A percentile compares a stretch with the other conserved stretches of the same genome.
phyloP scores from a whole-genome alignment of 768 basidiomycete species.

The Lactarius vividus region DNA sequence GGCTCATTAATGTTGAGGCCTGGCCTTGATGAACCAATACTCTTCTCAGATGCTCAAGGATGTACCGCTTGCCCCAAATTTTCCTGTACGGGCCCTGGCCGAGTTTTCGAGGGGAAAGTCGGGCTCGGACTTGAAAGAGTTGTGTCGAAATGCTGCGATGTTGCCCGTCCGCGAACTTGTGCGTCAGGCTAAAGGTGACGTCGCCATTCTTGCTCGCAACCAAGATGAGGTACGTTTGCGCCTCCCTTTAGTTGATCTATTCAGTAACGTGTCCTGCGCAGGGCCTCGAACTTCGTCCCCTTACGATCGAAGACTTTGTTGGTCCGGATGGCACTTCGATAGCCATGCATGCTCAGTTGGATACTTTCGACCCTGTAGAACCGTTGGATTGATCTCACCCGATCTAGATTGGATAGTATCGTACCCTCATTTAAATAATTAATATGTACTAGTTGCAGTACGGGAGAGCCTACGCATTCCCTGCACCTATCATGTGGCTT shows the following conservation, averaged over 20 bases:
- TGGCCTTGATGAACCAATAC: not conserved
- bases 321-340: constrained; percentile 35
- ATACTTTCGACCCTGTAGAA: not conserved
- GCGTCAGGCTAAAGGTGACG: constrained; percentile 47
- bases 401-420: constrained; percentile 2
- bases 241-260: not conserved
- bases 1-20: not conserved
- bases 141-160: constrained; percentile 94
- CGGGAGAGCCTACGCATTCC: not conserved
- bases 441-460: constrained; percentile 1
- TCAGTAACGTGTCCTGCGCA: constrained; percentile 33
- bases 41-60: constrained; percentile 77
- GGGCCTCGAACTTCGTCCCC: constrained; percentile 77
- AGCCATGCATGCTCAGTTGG: not conserved
- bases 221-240: constrained; percentile 43
- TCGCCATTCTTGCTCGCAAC: constrained; percentile 47
- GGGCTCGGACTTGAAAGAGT: constrained; percentile 88
- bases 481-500: not conserved
- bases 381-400: constrained; percentile 1
- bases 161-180: constrained; percentile 84
- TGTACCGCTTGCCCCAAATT: constrained; percentile 60
- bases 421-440: constrained; percentile 5
- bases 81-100: constrained; percentile 64
- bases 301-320: constrained; percentile 69
- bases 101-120: constrained; percentile 69